These are phyloP conservation scores for Penicillium desertorum DNA, from an alignment of 495 filamentous ascomycete species.

Conservation along the genomic window DNA sequence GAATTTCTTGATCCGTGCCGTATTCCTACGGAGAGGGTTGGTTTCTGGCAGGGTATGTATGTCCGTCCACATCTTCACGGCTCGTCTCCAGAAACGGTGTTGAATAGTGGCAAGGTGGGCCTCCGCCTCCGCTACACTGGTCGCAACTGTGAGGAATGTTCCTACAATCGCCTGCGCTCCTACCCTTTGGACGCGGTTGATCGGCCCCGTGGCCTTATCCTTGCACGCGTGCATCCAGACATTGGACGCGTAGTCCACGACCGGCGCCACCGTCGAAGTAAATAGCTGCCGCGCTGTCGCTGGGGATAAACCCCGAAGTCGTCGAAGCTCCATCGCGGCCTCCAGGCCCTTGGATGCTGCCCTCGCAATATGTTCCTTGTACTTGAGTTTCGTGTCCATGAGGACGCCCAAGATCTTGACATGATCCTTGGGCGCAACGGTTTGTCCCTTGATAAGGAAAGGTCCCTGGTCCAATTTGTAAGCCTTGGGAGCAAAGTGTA, in stretches of 20 bases:
- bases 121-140: constrained; percentile 10
- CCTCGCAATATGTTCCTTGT: too few relatives aligned
- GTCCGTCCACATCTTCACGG: constrained; percentile 10
- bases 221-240: neutral
- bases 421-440: constrained; percentile 16
- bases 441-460: constrained; percentile 20
- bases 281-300: too few relatives aligned
- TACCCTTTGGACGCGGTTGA: neutral
- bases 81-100: neutral
- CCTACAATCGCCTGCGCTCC: neutral
- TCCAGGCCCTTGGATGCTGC: too few relatives aligned
- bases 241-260: too few relatives aligned
- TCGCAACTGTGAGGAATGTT: neutral
- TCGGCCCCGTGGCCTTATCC: constrained; percentile 13
- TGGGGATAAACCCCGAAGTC: too few relatives aligned
- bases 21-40: constrained; percentile 24
- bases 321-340: too few relatives aligned
- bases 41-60: constrained; percentile 25
- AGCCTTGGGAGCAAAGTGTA: constrained; percentile 6
- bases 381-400: too few relatives aligned
- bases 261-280: too few relatives aligned
- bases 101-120: neutral
- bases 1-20: constrained; percentile 8
- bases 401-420: constrained; percentile 11
- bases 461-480: constrained; percentile 13